These are phyloP conservation scores for Magnusiomyces paraingens DNA, from an alignment of 1,139 yeast species.

Conservation along the genomic window DNA sequence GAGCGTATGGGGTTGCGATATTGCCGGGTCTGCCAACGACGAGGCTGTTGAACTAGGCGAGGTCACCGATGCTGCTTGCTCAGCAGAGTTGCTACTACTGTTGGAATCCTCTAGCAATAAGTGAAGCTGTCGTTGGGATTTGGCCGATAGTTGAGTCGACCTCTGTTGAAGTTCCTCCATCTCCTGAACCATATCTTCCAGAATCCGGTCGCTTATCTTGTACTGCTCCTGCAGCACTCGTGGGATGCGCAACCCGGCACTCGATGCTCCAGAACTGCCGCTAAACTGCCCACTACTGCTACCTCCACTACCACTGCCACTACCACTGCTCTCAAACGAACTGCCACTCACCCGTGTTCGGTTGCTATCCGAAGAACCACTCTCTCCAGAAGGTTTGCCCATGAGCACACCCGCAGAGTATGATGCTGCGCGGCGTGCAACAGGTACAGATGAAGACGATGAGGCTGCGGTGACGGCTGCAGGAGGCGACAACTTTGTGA, in stretches of 20 bases:
- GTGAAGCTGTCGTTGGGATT: slow-evolving; percentile 7
- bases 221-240: slow-evolving; percentile 16
- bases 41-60: slow-evolving; percentile 11
- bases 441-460: no score
- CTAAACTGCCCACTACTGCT: neutral
- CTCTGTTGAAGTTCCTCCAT: slow-evolving; percentile 26
- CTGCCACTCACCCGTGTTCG: neutral
- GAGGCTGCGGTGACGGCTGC: neutral
- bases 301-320: slow-evolving; percentile 1
- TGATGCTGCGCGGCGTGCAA: no score
- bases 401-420: no score
- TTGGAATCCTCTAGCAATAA: neutral
- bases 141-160: slow-evolving; percentile 22
- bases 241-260: slow-evolving; percentile 6
- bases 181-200: slow-evolving; percentile 28
- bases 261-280: neutral
- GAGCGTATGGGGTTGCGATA: slow-evolving; percentile 6
- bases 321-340: neutral
- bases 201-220: slow-evolving; percentile 22
- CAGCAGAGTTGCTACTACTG: neutral
- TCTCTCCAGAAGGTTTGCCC: neutral
- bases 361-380: neutral
- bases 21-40: slow-evolving; percentile 8
- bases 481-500: neutral
- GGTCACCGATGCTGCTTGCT: slow-evolving; percentile 6